Base-by-base conservation (phyloP, 2,329 filamentous ascomycete genomes). In the Xenoacremonium recifei region DNA sequence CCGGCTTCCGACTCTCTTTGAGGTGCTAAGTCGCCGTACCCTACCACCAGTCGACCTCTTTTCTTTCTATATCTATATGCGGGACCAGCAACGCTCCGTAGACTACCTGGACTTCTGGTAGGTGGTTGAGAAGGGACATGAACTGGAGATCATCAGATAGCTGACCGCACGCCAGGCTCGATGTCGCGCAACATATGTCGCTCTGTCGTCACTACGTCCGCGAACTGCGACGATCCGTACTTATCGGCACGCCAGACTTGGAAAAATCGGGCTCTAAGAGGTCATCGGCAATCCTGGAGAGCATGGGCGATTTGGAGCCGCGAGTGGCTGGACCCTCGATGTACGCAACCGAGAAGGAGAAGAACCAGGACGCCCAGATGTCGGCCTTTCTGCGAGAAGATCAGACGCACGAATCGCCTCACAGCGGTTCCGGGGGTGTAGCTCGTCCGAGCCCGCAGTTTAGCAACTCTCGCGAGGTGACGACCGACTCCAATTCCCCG, bases 21-120 rank as follows among this genome's bases (percentile, higher is more conserved):
- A 99, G 69, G 93, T 99, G 42, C 74, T 99, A 47, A 96, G 89
- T 63, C 84, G 95, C 54, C 84, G 90, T 51, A 99, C 93, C n/a
- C 77, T 95, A 16, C 89, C 95, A 36, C 93, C 93, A 0, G 92
- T 99, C 44, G 95, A 99, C 62, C 76, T 99, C 10, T 99, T 96
- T 68, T 96, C 91, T 2, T 99, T 99, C 73, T 99, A 99, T 70
- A 99, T 99, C 58, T 99, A 96, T 70, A 99, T 99, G 93, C 83
- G 93, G 59, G 95, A 99, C 66, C 91, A 96, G 69, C 93, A 99
- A 68, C 84, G 91, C 64, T 96, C 92, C 6, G 93, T 99, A 11
- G 93, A 99, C 62, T 99, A 99, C 60, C 74, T 99, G 31, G 93
- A 99, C 64, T 99, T 99, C 68, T 99, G 95, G 93, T 97, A 73